Evolutionary conservation across 2,329 filamentous ascomycete species (phyloP).

Genomic region (Colletotrichum camelliae): DNA sequence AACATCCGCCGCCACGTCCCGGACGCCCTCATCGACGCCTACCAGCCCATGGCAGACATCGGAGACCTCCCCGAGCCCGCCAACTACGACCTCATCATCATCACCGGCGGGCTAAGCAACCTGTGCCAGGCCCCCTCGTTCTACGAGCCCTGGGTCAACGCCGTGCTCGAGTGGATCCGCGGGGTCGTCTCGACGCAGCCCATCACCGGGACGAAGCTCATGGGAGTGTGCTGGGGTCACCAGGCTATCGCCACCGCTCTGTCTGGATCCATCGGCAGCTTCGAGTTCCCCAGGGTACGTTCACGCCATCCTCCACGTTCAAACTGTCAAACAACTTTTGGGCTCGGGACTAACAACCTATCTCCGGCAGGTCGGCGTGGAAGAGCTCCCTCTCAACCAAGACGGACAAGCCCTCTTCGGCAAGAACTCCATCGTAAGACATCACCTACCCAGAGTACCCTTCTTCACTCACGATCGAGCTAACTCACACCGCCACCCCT

Average conservation of each 20-base stretch:
- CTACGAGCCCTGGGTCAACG: conserved; percentile 13
- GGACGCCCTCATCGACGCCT: conserved; percentile 1
- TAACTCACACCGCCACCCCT: not conserved
- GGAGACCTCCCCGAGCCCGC: not conserved
- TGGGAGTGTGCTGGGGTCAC: conserved; percentile 13
- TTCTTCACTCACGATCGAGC: not conserved
- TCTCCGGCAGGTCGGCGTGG: not conserved
- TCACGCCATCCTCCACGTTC: too few species aligned
- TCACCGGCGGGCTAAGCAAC: conserved; percentile 14
- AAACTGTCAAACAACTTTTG: not conserved
- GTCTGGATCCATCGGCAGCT: conserved; percentile 1
- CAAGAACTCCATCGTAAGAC: not conserved
- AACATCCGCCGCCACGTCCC: not conserved
- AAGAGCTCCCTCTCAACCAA: not conserved
- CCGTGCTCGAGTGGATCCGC: conserved; percentile 8
- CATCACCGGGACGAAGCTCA: conserved; percentile 3
- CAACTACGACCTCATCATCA: conserved; percentile 11
- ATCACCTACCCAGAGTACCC: rapidly evolving
- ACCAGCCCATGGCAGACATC: conserved; percentile 2
- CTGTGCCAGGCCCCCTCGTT: conserved; percentile 1
- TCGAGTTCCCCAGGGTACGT: conserved; percentile 5
- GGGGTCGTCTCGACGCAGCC: conserved; percentile 1
- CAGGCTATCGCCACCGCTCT: conserved; percentile 11
- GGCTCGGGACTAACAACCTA: not conserved
- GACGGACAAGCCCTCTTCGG: conserved; percentile 3